Percentiles rank a stretch among this genome's conserved stretches.
Evolutionary conservation across 768 basidiomycete species (phyloP).

Genomic region (Mycena leptocephala): DNA sequence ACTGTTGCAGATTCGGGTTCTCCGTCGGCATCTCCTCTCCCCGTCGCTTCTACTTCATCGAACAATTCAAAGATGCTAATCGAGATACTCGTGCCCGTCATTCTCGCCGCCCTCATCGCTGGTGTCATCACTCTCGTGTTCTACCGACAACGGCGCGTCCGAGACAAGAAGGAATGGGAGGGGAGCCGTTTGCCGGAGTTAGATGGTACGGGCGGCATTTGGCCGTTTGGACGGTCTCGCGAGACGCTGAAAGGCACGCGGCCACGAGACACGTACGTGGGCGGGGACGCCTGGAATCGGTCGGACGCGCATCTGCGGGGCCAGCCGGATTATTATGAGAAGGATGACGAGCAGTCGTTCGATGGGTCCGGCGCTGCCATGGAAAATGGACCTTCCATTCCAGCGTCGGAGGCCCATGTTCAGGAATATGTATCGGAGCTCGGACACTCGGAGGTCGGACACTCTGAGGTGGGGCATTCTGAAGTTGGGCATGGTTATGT

Average conservation of each 20-base stretch:
- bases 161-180: conserved; percentile 8
- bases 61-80: background rate
- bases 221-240: background rate
- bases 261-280: background rate
- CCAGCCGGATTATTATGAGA: background rate
- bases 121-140: background rate
- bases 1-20: background rate
- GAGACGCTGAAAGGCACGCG: background rate
- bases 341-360: background rate
- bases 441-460: background rate
- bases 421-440: background rate
- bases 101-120: background rate
- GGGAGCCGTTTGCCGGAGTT: conserved; percentile 20
- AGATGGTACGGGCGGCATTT: background rate
- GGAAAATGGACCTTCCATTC: background rate
- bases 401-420: no score
- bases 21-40: background rate
- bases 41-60: background rate
- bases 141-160: background rate
- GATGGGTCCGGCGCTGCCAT: background rate
- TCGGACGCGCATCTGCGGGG: conserved; percentile 21
- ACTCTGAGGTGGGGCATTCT: background rate
- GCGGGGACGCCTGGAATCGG: conserved; percentile 17
- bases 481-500: background rate
- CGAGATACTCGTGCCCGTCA: background rate